A percentile compares a stretch with the other conserved stretches of the same genome.
These are phyloP conservation scores for Triglochin maritima DNA, from an alignment of 106 monocot species.

Conservation along the genomic window DNA sequence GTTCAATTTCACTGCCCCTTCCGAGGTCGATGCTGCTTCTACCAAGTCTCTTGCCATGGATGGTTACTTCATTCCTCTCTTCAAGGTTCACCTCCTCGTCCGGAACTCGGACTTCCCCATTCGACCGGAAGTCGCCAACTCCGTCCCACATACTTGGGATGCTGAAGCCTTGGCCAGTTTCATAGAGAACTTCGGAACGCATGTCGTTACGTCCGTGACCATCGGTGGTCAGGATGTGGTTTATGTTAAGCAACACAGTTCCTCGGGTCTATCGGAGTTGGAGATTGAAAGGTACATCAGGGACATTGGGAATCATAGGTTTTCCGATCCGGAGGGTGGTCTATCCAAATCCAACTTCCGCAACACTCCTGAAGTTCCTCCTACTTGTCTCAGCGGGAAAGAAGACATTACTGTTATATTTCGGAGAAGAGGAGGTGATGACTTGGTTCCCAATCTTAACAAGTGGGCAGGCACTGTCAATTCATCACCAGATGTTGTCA, in stretches of 20 bases:
- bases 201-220: constrained; percentile 78
- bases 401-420: constrained; percentile 95
- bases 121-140: constrained; percentile 44
- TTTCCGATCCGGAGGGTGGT: constrained; percentile 31
- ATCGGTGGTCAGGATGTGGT: constrained; percentile 97
- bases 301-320: constrained; percentile 75
- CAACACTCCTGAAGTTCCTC: not conserved
- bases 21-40: constrained; percentile 48
- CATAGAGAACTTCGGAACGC: constrained; percentile 92
- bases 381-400: constrained; percentile 35
- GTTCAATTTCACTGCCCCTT: constrained; percentile 84
- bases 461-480: constrained; percentile 62
- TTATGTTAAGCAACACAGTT: constrained; percentile 76
- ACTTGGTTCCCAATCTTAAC: constrained; percentile 79
- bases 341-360: too few relatives aligned
- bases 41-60: constrained; percentile 69
- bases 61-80: constrained; percentile 59
- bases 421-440: constrained; percentile 88
- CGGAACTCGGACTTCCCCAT: constrained; percentile 24
- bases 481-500: constrained; percentile 84
- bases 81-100: constrained; percentile 30
- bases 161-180: constrained; percentile 87
- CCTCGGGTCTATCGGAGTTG: constrained; percentile 51
- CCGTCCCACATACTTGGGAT: constrained; percentile 70
- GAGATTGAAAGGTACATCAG: constrained; percentile 76